Conservation (phyloP, 2,329 filamentous ascomycete species). For the Fonsecaea multimorphosa region DNA sequence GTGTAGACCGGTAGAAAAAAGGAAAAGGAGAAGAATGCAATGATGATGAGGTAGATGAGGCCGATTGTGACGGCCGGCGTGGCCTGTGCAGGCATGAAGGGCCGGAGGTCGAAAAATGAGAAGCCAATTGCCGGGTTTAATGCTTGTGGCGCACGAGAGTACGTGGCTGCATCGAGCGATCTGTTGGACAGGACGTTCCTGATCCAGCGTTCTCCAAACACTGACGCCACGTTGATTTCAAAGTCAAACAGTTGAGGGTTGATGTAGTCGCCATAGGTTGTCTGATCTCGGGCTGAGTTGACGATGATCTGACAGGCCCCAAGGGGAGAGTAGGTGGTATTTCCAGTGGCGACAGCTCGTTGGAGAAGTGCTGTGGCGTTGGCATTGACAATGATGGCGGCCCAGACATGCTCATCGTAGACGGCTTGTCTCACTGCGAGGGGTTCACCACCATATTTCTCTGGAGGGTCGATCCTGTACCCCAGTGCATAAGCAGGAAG, state of each 20-base stretch:
- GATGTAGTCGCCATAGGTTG: slow-evolving; percentile 61
- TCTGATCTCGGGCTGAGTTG: slow-evolving; percentile 63
- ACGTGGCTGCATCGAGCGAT: slow-evolving; percentile 40
- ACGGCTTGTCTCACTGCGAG: slow-evolving; percentile 63
- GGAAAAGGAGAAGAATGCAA: slow-evolving; percentile 69
- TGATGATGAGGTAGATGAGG: slow-evolving; percentile 70
- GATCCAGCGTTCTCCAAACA: slow-evolving; percentile 56
- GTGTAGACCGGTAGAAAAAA: slow-evolving; percentile 70
- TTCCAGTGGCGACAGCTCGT: slow-evolving; percentile 60
- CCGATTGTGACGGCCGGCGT: slow-evolving; percentile 67
- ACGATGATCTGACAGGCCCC: slow-evolving; percentile 65
- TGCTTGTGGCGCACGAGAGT: slow-evolving; percentile 55
- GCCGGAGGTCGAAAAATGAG: slow-evolving; percentile 63
- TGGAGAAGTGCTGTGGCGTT: slow-evolving; percentile 67
- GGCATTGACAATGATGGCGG: slow-evolving; percentile 66
- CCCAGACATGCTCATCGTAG: slow-evolving; percentile 65
- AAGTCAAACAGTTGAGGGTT: slow-evolving; percentile 58
- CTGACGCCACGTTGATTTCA: slow-evolving; percentile 53
- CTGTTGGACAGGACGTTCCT: slow-evolving; percentile 38
- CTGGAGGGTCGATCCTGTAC: slow-evolving; percentile 56
- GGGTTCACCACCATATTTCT: slow-evolving; percentile 63
- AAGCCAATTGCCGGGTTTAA: slow-evolving; percentile 64
- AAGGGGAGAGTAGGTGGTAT: slow-evolving; percentile 65
- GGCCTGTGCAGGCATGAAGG: slow-evolving; percentile 61
- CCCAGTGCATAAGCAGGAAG: slow-evolving; percentile 49